Evolutionary conservation across 192 early-diverging fungal genomes (phyloP).

Genomic region (Oehlia diaphana): DNA sequence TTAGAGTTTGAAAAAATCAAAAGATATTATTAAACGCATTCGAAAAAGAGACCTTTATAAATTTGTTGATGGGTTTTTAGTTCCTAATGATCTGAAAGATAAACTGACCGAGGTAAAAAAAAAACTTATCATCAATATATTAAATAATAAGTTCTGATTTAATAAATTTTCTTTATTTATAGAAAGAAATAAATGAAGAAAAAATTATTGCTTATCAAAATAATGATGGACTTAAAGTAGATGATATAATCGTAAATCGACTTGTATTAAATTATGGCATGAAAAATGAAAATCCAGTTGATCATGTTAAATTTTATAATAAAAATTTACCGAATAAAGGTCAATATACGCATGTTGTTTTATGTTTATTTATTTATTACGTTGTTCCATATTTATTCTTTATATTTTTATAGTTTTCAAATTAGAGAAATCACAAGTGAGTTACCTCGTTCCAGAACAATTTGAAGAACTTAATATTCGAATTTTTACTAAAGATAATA

Average conservation of each 20-base stretch:
- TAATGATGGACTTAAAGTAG: constrained; percentile 59
- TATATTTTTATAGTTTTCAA: constrained; percentile 48
- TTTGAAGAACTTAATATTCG: constrained; percentile 72
- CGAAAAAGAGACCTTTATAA: constrained; percentile 82
- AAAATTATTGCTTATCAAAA: constrained; percentile 65
- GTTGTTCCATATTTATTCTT: neutral
- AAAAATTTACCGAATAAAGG: constrained; percentile 4
- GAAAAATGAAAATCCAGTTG: constrained; percentile 84
- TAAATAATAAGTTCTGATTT: neutral
- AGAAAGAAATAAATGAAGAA: constrained; percentile 49
- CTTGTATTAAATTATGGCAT: constrained; percentile 80
- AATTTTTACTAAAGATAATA: constrained; percentile 58
- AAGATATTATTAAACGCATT: constrained; percentile 69
- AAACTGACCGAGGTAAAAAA: constrained; percentile 41
- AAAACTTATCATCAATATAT: neutral
- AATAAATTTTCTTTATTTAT: neutral
- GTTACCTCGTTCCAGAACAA: constrained; percentile 64
- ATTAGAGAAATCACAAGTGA: constrained; percentile 73
- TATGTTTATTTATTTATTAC: neutral
- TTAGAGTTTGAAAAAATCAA: constrained; percentile 61
- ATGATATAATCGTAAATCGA: constrained; percentile 77
- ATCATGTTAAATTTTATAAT: constrained; percentile 73
- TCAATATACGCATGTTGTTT: neutral
- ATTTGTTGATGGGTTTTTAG: constrained; percentile 75
- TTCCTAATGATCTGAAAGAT: constrained; percentile 56